Conservation (phyloP, 345 rosid species). For the Leavenworthia alabamica region DNA sequence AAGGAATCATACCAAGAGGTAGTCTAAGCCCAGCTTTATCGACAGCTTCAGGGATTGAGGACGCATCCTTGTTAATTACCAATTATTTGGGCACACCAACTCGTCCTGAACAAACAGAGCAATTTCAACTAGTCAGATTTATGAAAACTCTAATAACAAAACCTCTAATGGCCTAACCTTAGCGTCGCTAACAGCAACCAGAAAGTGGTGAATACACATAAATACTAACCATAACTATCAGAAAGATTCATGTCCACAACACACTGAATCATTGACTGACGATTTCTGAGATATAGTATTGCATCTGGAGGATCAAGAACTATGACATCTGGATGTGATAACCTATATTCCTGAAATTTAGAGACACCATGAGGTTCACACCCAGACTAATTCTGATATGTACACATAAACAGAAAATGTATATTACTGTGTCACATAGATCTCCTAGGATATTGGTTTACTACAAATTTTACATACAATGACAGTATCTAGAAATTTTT, state of each 20-base stretch:
- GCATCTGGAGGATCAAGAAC: conserved; percentile 12
- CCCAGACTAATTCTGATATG: background rate
- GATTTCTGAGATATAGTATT: conserved; percentile 1
- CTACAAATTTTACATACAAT: background rate
- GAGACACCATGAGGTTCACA: background rate
- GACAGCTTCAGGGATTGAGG: background rate
- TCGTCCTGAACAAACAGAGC: background rate
- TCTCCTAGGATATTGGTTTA: background rate
- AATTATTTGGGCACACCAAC: background rate
- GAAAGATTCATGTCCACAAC: conserved; percentile 2
- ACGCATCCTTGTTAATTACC: conserved; percentile 3
- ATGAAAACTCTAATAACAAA: background rate
- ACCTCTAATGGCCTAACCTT: background rate
- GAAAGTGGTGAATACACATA: background rate
- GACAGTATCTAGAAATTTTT: background rate
- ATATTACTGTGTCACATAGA: background rate
- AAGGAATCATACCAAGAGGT: background rate
- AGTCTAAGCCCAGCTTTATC: background rate
- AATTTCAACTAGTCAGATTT: background rate
- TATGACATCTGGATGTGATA: conserved; percentile 8
- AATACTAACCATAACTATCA: background rate
- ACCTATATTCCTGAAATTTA: conserved; percentile 1
- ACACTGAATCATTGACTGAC: conserved; percentile 9
- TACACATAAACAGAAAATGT: background rate
- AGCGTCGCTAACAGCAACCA: background rate